Conservation (phyloP, 2,329 filamentous ascomycete species). For the Venturia oleaginea region DNA sequence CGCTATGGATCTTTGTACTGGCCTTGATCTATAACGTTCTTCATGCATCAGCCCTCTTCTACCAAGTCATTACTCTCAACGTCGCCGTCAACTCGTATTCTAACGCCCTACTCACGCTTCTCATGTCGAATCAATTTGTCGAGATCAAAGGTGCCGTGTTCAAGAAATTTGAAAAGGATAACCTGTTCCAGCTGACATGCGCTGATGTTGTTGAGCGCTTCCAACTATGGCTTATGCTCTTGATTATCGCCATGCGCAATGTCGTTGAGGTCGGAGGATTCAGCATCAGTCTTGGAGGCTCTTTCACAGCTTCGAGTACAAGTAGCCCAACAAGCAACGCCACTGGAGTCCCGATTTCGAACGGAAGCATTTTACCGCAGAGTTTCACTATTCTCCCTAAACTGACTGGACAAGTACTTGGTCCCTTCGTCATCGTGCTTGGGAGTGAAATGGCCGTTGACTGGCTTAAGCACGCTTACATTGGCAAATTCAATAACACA, state of each 20-base stretch:
- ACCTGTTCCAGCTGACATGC: constrained; percentile 90
- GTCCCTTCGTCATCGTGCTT: constrained; percentile 86
- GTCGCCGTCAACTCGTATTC: constrained; percentile 98
- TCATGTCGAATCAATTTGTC: constrained; percentile 96
- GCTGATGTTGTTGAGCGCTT: constrained; percentile 96
- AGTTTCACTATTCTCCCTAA: constrained; percentile 85
- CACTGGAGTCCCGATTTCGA: constrained; percentile 49
- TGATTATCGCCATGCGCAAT: constrained; percentile 93
- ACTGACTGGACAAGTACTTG: constrained; percentile 81
- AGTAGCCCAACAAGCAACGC: constrained; percentile 31
- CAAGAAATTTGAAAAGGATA: constrained; percentile 98
- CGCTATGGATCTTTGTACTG: constrained; percentile 83
- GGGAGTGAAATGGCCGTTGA: constrained; percentile 96
- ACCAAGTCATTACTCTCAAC: constrained; percentile 95
- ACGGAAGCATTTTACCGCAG: constrained; percentile 70
- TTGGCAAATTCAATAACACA: constrained; percentile 97
- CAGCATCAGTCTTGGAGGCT: constrained; percentile 38
- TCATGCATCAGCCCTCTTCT: constrained; percentile 83
- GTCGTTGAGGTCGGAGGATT: constrained; percentile 90
- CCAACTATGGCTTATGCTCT: constrained; percentile 92
- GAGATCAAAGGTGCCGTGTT: constrained; percentile 98
- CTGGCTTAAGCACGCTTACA: constrained; percentile 94
- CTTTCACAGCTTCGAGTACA: constrained; percentile 21
- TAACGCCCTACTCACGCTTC: constrained; percentile 81
- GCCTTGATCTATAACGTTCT: constrained; percentile 80